These are phyloP conservation scores for Daedaleopsis nitida DNA, from an alignment of 768 basidiomycete species.

Conservation along the genomic window DNA sequence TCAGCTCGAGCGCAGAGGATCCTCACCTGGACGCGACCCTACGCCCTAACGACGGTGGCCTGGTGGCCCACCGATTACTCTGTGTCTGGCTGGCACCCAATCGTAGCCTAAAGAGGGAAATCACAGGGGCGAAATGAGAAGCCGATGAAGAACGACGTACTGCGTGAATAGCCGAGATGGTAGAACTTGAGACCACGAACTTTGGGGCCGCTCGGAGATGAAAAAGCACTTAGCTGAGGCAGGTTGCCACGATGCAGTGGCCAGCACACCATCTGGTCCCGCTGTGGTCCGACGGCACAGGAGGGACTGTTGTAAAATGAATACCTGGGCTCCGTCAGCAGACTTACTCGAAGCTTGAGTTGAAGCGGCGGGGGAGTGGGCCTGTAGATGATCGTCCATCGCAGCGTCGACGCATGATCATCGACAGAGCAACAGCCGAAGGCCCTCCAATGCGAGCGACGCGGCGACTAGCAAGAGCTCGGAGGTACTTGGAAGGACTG, in stretches of 20 bases:
- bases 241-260: background rate
- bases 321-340: background rate
- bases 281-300: background rate
- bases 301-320: too few species aligned
- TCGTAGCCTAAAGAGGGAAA: conserved; percentile 1
- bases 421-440: background rate
- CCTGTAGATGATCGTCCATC: background rate
- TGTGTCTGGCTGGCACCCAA: background rate
- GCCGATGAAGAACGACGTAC: background rate
- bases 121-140: background rate
- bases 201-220: background rate
- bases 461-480: background rate
- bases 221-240: background rate
- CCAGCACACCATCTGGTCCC: background rate
- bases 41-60: conserved; percentile 1
- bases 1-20: background rate
- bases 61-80: background rate
- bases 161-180: background rate
- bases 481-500: background rate
- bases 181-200: conserved; percentile 1
- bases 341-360: background rate
- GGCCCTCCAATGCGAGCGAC: background rate
- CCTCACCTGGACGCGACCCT: background rate
- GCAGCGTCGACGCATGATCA: background rate
- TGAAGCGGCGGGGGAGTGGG: background rate